Evolutionary conservation across 345 rosid species (phyloP), one percentile per base, ranked within the genome.

Genomic region (Moringa oleifera): DNA sequence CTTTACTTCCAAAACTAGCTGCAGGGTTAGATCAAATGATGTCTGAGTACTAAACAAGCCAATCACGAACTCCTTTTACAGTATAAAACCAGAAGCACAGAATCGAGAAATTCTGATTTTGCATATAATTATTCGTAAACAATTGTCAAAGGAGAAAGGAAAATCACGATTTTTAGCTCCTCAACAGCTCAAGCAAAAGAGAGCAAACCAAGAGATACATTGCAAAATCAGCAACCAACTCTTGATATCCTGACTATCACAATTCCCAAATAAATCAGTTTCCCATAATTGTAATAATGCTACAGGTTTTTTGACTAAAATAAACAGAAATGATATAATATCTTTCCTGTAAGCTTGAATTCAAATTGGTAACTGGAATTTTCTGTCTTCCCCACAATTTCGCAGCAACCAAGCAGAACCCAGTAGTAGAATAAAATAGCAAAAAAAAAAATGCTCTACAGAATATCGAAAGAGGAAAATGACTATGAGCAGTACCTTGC

Each of bases 1-100:
- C 69, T 86, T 88, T 0, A 88, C 96, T 81, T 94, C 87, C 71
- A 78, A 59, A 76, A 86, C 92, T 69, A 90, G 73, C 91, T 93
- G 82, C 80, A 71, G 51, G 68, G 53, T 64, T 55, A 25, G 18
- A 47, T 28, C 18, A 18, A 49, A 41, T 25, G 7, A 49, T 58
- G 23, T 6, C 20, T 20, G 36, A 50, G 24, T 50, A 54, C 47
- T 55, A 55, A 23, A n/a, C 13, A 31, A 18, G 13, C 20, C 6
- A n/a, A 20, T 25, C 31, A 25, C 47, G 12, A 5, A 41, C 47
- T 4, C 17, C 6, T 41, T 5, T 41, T 41, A 41, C 6, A 15
- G 13, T 28, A 28, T 28, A 8, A 28, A 41, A 41, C 17, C 47
- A 15, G 47, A 41, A 9, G 47, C 16, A 15, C 17, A 41, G 17